Evolutionary conservation across 2,329 filamentous ascomycete species (phyloP), one percentile per base, ranked within the genome.

Genomic region (Clonostachys rhizophaga): DNA sequence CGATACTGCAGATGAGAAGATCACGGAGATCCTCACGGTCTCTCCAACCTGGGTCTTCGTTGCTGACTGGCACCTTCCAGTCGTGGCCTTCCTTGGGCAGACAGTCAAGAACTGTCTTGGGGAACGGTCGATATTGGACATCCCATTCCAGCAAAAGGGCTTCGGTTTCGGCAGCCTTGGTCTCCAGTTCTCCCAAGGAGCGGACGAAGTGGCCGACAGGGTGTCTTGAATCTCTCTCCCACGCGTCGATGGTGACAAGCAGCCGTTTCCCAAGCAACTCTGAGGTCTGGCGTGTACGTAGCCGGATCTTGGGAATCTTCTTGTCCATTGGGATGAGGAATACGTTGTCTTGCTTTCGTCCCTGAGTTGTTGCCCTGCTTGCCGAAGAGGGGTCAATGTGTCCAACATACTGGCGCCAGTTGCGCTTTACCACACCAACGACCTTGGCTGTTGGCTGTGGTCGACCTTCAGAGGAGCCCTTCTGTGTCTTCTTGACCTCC

Each of bases 321-420:
- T 96, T 97, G 68, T 99, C 92, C 92, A 99, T 97, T 5, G 94
- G 91, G 43, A 97, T 84, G 16, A 99, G 77, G 67, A 99, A 99
- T 13, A 99, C 91, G 14, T 83, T 95, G 62, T 96, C 91, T 62
- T 95, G 90, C 58, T 87, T 87, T 49, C 91, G 81, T 33, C 89
- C 90, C 56, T 91, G 86, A 50, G 83, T 86, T 3, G 81, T 80
- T 4, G 83, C 80, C 46, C 84, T 81, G 58, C 85, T 86, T 43
- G 91, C 86, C 3, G 91, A 95, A 11, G 87, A 89, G 44, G 86
- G 84, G 62, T 99, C 94, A 48, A 99, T 86, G 61, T 96, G 91
- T 3, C 94, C 94, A 51, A 99, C 94, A 57, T 96, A 97, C 66
- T 97, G 95, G 50, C 94, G 81, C 94, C 94, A 99, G 65, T 97